phyloP scores from a whole-genome alignment of 257 asterid species.

The Thymus quinquecostatus region DNA sequence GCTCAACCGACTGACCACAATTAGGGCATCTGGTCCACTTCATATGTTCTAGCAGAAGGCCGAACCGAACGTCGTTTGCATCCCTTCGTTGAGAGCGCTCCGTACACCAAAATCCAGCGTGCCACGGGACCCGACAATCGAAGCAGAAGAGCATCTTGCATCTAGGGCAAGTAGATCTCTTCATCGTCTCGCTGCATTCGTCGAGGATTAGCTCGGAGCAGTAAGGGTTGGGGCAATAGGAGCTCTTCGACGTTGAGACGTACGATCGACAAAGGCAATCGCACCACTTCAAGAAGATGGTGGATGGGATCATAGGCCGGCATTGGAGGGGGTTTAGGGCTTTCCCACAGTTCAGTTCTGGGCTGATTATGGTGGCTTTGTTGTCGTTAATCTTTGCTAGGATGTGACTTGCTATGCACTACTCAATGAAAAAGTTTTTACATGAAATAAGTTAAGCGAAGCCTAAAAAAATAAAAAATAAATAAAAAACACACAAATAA shows the following conservation, averaged over 20 bases:
- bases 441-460: too few species aligned
- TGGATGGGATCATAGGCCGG: background rate
- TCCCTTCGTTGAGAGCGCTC: background rate
- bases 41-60: background rate
- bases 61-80: background rate
- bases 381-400: background rate
- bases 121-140: constrained; percentile 6
- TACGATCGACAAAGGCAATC: background rate
- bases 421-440: background rate
- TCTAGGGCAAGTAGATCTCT: background rate
- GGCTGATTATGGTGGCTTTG: background rate
- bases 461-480: too few species aligned
- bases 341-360: background rate
- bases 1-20: constrained; percentile 14
- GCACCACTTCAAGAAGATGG: background rate
- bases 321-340: background rate
- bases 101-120: constrained; percentile 1
- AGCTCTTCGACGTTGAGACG: background rate
- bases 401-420: constrained; percentile 9
- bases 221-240: background rate
- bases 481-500: too few species aligned
- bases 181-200: background rate
- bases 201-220: constrained; percentile 19
- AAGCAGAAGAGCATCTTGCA: constrained; percentile 11
- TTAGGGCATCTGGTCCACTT: constrained; percentile 21